Evolutionary conservation across 129 eudicot genomes (phyloP), one percentile per base, ranked within the genome.

Genomic region (Flaveria sonorensis): DNA sequence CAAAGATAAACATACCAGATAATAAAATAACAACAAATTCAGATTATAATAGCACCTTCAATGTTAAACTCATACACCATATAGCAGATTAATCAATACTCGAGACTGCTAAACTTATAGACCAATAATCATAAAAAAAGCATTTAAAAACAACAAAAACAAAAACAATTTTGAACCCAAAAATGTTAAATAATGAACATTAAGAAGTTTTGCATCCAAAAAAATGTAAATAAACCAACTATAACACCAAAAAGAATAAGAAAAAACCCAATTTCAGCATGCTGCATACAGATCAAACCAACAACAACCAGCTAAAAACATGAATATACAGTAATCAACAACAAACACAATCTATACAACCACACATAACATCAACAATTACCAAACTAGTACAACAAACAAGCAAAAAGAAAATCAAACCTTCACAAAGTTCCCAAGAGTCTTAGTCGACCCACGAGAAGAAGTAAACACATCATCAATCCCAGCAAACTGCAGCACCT

Each of bases 401-500:
- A 14, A 3, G 60, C 0, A 15, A 40, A 1, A 47, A 47, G 3
- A 51, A n/a, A 19, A 63, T 3, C 62, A 28, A 24, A 90, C 96
- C 92, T 90, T 88, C 40, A 90, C 96, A 46, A 90, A 90, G 78
- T 90, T 90, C 2, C 92, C 96, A 36, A 90, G 92, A 28, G 90
- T 90, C 74, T 90, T 90, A 0, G 96, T 90, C 0, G 90, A 87
- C 0, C 92, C 96, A 74, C 96, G 87, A 0, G 96, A 90, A 2
- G 87, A 83, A 0, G 96, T 90, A 18, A 90, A 88, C 7, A 90
- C 92, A 86, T 90, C 96, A 23, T 90, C 92, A 72, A 88, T 90
- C 1, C 96, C 92, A 78, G 92, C 96, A 75, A 90, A 86, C 90
- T 90, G 96, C 6, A 88, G 83, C 11, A 90, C 96, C 87, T 90